Percentiles rank a stretch among this genome's conserved stretches.
These are phyloP conservation scores for Zygotorulaspora danielsina DNA, from an alignment of 805 yeast species.

Conservation along the genomic window DNA sequence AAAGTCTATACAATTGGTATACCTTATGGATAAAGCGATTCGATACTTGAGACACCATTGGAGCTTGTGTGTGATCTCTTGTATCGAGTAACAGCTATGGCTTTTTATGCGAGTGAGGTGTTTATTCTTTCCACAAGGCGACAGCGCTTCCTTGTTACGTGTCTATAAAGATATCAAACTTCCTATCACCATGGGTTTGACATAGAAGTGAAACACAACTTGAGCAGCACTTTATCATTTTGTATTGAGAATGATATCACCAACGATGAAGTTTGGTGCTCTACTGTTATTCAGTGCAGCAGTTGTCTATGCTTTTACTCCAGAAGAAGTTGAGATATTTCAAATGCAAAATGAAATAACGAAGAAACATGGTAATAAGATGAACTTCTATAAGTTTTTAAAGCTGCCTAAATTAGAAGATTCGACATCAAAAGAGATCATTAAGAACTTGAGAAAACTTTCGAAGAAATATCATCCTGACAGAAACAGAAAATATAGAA, in stretches of 20 bases:
- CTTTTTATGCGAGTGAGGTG: not conserved
- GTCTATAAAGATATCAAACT: not conserved
- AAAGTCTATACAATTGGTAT: constrained; percentile 31
- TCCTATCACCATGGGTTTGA: too few species aligned
- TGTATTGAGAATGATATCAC: too few species aligned
- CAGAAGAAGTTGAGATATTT: constrained; percentile 79
- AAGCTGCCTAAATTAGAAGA: constrained; percentile 40
- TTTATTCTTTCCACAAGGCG: too few species aligned
- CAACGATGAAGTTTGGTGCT: not conserved
- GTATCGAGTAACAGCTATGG: too few species aligned
- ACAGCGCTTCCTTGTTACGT: not conserved
- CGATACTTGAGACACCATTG: not conserved
- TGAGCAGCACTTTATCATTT: too few species aligned
- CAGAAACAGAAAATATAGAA: constrained; percentile 49
- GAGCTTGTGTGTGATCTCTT: too few species aligned
- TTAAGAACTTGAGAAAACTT: constrained; percentile 62
- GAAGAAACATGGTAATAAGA: constrained; percentile 55
- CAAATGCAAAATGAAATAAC: constrained; percentile 59
- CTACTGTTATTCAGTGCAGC: constrained; percentile 10
- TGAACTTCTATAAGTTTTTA: constrained; percentile 67
- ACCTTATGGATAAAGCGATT: constrained; percentile 14
- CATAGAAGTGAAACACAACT: too few species aligned
- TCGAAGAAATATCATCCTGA: constrained; percentile 84
- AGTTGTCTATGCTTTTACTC: constrained; percentile 45
- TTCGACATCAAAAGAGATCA: constrained; percentile 50